Evolutionary conservation across 2,329 filamentous ascomycete species (phyloP).

Genomic region (Colletotrichum tamarilloi): DNA sequence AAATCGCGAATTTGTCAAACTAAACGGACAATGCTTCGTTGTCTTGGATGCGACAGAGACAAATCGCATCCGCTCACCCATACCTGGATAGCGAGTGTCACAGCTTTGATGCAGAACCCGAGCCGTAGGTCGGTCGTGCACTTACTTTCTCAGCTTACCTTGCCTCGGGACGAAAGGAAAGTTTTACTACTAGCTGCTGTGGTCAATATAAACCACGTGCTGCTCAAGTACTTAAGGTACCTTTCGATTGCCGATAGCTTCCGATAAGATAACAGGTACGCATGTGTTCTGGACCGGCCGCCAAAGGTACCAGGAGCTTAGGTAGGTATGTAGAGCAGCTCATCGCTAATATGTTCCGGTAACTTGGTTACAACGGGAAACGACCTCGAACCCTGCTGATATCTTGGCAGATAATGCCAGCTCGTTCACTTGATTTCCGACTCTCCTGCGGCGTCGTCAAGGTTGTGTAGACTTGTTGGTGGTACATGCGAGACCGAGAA

Average conservation of each 20-base stretch:
- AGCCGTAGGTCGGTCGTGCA: not conserved
- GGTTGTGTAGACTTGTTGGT: too few relatives aligned
- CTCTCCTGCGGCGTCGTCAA: not conserved
- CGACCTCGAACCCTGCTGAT: not conserved
- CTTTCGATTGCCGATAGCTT: not conserved
- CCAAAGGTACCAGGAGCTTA: not conserved
- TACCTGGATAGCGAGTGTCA: not conserved
- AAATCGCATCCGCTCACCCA: not conserved
- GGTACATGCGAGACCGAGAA: not conserved
- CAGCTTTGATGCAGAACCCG: not conserved
- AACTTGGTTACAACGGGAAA: not conserved
- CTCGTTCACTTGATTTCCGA: not conserved
- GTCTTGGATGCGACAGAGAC: not conserved
- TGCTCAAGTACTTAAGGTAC: not conserved
- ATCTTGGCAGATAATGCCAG: not conserved
- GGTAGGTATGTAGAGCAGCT: not conserved
- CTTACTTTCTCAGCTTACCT: not conserved
- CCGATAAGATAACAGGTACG: constrained; percentile 19
- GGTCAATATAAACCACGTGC: constrained; percentile 5
- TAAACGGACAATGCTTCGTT: not conserved
- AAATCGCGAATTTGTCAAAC: not conserved
- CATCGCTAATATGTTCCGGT: not conserved
- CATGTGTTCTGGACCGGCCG: not conserved
- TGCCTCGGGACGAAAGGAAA: not conserved
- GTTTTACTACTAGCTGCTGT: not conserved